Conservation (phyloP, 192 early-diverging fungal genomes). For the Phlyctochytrium bullatum region DNA sequence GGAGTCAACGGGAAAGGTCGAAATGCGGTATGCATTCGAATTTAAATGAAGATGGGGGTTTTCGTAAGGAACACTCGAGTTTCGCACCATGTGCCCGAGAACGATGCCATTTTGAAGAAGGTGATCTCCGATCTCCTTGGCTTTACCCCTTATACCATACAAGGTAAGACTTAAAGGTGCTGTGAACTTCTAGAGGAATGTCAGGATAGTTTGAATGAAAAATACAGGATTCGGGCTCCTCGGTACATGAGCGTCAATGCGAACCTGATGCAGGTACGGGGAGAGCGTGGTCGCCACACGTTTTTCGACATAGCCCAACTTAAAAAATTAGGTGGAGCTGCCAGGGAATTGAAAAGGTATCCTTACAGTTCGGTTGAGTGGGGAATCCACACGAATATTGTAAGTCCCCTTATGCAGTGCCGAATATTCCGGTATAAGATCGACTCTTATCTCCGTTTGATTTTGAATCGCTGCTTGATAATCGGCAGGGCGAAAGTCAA, state of each 20-base stretch:
- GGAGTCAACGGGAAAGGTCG: constrained; percentile 1
- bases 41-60: constrained; percentile 29
- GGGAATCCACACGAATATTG: background rate
- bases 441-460: constrained; percentile 16
- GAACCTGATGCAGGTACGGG: constrained; percentile 4
- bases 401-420: background rate
- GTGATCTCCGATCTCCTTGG: constrained; percentile 8
- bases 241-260: constrained; percentile 24
- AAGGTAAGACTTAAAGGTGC: constrained; percentile 16
- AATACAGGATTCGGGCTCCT: too few species aligned
- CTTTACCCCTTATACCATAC: constrained; percentile 17
- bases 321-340: background rate
- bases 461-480: constrained; percentile 17
- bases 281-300: constrained; percentile 17
- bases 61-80: constrained; percentile 15
- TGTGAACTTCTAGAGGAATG: constrained; percentile 9
- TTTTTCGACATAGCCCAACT: constrained; percentile 25
- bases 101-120: constrained; percentile 17
- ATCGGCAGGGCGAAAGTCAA: constrained; percentile 7
- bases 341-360: background rate
- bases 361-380: constrained; percentile 2
- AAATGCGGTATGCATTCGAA: background rate
- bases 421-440: constrained; percentile 13
- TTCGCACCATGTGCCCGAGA: constrained; percentile 12
- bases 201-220: too few species aligned